Evolutionary conservation across 306 rosid genomes (phyloP).

Genomic region (Rosa chinensis): DNA sequence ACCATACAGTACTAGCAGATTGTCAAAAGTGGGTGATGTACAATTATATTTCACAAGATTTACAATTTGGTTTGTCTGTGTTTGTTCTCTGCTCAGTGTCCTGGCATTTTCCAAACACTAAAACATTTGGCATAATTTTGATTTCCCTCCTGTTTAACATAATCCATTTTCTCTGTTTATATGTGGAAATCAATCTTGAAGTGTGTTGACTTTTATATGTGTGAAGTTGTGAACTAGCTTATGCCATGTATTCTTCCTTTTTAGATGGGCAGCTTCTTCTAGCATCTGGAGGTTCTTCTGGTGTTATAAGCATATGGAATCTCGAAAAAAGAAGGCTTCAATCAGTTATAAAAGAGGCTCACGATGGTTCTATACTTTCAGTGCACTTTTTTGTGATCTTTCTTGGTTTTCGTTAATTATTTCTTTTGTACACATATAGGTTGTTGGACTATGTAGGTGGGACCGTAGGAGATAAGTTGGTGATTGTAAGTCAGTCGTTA

Average conservation of each 20-base stretch:
- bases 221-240: neutral
- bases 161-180: neutral
- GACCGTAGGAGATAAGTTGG: neutral
- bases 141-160: neutral
- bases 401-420: neutral
- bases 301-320: constrained; percentile 96
- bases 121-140: neutral
- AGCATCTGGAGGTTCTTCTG: constrained; percentile 98
- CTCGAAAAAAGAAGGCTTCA: constrained; percentile 93
- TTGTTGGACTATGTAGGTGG: neutral
- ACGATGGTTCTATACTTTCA: constrained; percentile 70
- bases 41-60: neutral
- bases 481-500: neutral
- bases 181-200: neutral
- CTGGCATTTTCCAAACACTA: neutral
- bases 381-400: constrained; percentile 76
- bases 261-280: constrained; percentile 94
- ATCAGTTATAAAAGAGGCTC: constrained; percentile 86
- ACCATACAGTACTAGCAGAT: neutral
- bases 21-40: neutral
- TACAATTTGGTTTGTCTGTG: too few species aligned
- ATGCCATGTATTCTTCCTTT: constrained; percentile 24
- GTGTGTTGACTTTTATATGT: neutral
- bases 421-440: neutral
- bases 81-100: too few species aligned